Percentiles rank a stretch among this genome's conserved stretches.
These are phyloP conservation scores for Platanthera zijinensis DNA, from an alignment of 106 monocot species.

Conservation along the genomic window DNA sequence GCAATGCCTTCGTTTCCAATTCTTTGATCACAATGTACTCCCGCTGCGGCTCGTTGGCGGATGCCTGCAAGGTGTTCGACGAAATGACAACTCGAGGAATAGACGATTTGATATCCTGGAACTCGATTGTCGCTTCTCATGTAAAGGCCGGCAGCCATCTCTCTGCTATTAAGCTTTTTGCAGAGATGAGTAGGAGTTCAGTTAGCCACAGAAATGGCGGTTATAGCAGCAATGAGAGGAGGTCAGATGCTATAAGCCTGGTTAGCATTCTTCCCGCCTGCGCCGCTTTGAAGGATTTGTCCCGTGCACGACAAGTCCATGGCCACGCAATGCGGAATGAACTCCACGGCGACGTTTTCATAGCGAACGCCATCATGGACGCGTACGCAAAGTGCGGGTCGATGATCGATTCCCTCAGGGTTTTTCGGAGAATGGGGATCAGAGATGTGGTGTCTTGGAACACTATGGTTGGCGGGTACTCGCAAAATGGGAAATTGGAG, in stretches of 20 bases:
- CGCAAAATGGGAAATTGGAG: slow-evolving; percentile 66
- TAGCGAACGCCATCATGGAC: slow-evolving; percentile 71
- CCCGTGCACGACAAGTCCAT: slow-evolving; percentile 57
- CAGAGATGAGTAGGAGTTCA: slow-evolving; percentile 24
- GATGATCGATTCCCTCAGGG: slow-evolving; percentile 52
- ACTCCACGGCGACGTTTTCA: slow-evolving; percentile 45
- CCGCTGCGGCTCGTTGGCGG: slow-evolving; percentile 36
- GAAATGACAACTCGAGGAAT: slow-evolving; percentile 47
- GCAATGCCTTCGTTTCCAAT: slow-evolving; percentile 83
- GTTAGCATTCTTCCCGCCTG: slow-evolving; percentile 86
- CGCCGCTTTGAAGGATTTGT: slow-evolving; percentile 31
- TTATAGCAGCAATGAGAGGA: background rate
- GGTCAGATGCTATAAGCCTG: slow-evolving; percentile 67
- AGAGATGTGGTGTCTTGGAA: slow-evolving; percentile 85
- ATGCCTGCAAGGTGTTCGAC: slow-evolving; percentile 51
- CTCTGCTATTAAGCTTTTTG: slow-evolving; percentile 56
- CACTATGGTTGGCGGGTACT: slow-evolving; percentile 71
- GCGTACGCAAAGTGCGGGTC: slow-evolving; percentile 69
- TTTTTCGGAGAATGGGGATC: slow-evolving; percentile 45
- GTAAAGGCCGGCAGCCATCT: slow-evolving; percentile 31
- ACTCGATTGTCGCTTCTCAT: slow-evolving; percentile 57
- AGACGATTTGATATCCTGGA: slow-evolving; percentile 83
- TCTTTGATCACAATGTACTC: slow-evolving; percentile 65
- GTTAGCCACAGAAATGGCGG: background rate
- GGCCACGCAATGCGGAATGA: slow-evolving; percentile 39